phyloP scores from a whole-genome alignment of 202 grass and related monocot genomes.

The Setaria viridis region DNA sequence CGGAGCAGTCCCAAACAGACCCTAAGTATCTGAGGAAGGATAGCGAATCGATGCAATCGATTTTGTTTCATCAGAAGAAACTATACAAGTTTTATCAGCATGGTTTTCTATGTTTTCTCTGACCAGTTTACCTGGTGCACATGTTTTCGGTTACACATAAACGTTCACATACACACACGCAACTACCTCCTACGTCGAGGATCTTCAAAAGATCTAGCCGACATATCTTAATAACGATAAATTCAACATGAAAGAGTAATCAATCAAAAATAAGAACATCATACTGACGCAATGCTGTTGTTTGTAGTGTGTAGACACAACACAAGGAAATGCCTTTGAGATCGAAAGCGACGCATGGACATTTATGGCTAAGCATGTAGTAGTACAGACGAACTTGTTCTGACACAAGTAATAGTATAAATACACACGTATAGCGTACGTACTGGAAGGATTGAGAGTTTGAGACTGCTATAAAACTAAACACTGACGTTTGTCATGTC shows the following conservation, averaged over 20 bases:
- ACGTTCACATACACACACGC: no score
- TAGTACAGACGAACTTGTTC: not conserved
- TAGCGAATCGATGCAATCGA: not conserved
- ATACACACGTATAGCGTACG: not conserved
- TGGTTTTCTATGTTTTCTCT: not conserved
- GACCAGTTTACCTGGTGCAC: not conserved
- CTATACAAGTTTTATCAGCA: no score
- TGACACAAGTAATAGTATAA: not conserved
- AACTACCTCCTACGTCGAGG: no score
- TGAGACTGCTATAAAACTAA: not conserved
- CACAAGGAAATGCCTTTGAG: not conserved
- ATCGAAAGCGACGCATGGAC: conserved; percentile 10
- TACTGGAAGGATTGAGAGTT: not conserved
- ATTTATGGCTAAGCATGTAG: not conserved
- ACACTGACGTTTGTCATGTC: not conserved
- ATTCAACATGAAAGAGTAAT: no score
- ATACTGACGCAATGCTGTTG: not conserved
- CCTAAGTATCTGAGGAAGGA: not conserved
- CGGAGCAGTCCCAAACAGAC: no score
- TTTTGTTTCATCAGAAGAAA: not conserved
- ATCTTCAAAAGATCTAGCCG: no score
- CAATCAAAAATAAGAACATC: no score
- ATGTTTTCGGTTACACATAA: not conserved
- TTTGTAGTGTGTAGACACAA: no score
- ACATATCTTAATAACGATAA: no score